Base-by-base conservation (phyloP, 2,329 filamentous ascomycete species). In the Colletotrichum tropicicola region DNA sequence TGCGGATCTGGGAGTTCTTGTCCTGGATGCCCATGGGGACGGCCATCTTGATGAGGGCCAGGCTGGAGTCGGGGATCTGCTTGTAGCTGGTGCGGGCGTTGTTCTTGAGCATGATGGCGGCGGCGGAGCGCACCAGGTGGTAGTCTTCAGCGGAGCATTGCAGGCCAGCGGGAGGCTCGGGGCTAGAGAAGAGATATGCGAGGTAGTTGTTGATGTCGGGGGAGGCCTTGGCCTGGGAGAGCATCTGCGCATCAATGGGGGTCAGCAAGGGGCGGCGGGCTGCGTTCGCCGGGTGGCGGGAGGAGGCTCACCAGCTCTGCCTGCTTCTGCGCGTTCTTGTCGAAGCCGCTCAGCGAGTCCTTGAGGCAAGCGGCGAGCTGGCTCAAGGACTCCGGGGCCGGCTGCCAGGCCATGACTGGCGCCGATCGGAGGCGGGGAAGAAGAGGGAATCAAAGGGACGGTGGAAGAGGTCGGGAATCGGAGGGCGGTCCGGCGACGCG, bases 161-260 rank as follows among this genome's bases (percentile, higher is more conserved):
- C 74, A 92, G 82, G 68, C 83, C 89, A 60, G 83, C 79, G 48
- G 91, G 88, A 53, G 85, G 82, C 68, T 89, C 85, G 60, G 88
- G 77, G 71, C 87, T 93, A 65, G 92, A 93, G 79, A 97, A 93
- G 68, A 99, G 87, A 79, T 92, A 98, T 71, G 93, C 92, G 45
- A 99, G 89, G 79, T 99, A 99, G 81, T 98, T 98, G 83, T 97
- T 95, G 83, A 98, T 92, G 77, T 98, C 95, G 51, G 94, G 94
- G 10, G 92, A 96, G 55, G 85, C 82, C 77, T 93, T 97, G 66
- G 95, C 96, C 81, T 97, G 92, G 70, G 89, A 85, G 72, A 99
- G 92, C 93, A 98, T 97, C 96, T 98, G 72, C 28, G 58, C 49
- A 52, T 56, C 53, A 53, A 64, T 32, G 12, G 52, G 25, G 37